Base-by-base conservation (phyloP, 1,284 basidiomycete species). In the Austroboletus rostrupii region DNA sequence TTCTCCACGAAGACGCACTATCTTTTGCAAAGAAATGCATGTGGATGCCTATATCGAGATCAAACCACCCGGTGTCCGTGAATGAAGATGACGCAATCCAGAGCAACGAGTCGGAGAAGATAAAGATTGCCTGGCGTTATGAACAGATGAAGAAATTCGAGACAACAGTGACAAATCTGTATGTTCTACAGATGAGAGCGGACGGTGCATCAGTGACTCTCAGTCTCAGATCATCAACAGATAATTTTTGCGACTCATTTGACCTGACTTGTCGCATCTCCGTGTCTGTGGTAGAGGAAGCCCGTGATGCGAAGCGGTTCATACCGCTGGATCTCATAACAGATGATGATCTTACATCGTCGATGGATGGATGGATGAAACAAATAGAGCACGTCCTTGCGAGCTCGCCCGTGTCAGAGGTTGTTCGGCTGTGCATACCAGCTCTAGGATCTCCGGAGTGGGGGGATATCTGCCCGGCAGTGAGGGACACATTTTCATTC, bases 121-220 rank as follows among this genome's bases (percentile, higher is more conserved):
- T 92, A 55, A 92, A 88, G 71, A 97, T 97, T 61, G 96, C 96
- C 35, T 99, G 96, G 91, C 78, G 96, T 61, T 99, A 99, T 68
- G 90, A 92, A 61, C 78, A 83, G 53, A 89, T 97, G 89, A 90
- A 87, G 70, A 86, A 80, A 69, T 96, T 96, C 68, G 84, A 90
- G 70, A 97, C 93, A 1, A 93, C 90, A 1, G 84, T 96, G 26
- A 59, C 66, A 48, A 65, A 68, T 57, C 67, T 70, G 77, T 81
- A 77, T 66, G 81, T 77, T 56, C 14, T 19, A 36, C 38, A 16
- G 16, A 47, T 37, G 42, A 31, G 55, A 47, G 19, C 13, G 48
- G 33, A 36, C 11, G 40, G 43, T 40, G 31, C 52, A 48, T 53
- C 31, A 41, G 52, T 49, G 50, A 61, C 49, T 40, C 48, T 54